Evolutionary conservation across 2,329 filamentous ascomycete genomes (phyloP).

Genomic region (Colletotrichum graminicola): DNA sequence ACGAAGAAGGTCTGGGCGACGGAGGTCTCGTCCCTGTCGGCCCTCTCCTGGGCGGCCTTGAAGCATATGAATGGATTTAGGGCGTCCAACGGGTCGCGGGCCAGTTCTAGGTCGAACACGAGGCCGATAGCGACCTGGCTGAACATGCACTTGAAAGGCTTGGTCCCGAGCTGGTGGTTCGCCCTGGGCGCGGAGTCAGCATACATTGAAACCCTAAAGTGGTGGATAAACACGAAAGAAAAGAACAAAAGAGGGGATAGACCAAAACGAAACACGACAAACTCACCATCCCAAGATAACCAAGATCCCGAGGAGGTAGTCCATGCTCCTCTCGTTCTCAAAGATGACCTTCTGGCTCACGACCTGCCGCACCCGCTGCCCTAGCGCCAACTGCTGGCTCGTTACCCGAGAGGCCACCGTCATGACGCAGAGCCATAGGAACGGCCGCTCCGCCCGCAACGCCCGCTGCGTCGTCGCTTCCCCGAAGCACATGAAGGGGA

Average conservation of each 20-base stretch:
- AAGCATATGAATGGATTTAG: conserved; percentile 39
- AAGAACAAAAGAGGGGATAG: background rate
- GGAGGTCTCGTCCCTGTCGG: conserved; percentile 19
- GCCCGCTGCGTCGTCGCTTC: conserved; percentile 40
- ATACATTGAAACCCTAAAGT: background rate
- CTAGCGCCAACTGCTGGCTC: conserved; percentile 45
- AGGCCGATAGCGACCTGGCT: conserved; percentile 58
- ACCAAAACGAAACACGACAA: background rate
- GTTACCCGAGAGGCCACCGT: conserved; percentile 45
- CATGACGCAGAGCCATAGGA: conserved; percentile 56
- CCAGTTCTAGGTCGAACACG: conserved; percentile 60
- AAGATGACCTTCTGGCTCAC: conserved; percentile 45
- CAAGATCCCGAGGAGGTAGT: conserved; percentile 48
- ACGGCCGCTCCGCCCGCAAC: conserved; percentile 51
- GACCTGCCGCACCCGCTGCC: conserved; percentile 45
- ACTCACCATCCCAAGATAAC: conserved; percentile 47
- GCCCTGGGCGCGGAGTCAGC: conserved; percentile 14
- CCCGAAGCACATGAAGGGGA: conserved; percentile 49
- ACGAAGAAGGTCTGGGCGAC: background rate
- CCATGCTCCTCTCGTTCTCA: conserved; percentile 46
- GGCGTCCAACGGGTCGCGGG: conserved; percentile 27
- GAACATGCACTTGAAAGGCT: conserved; percentile 60
- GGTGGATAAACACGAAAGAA: background rate
- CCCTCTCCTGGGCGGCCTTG: conserved; percentile 33
- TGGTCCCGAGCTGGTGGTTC: conserved; percentile 47